Evolutionary conservation across 257 asterid genomes (phyloP).

Genomic region (Salvia splendens): DNA sequence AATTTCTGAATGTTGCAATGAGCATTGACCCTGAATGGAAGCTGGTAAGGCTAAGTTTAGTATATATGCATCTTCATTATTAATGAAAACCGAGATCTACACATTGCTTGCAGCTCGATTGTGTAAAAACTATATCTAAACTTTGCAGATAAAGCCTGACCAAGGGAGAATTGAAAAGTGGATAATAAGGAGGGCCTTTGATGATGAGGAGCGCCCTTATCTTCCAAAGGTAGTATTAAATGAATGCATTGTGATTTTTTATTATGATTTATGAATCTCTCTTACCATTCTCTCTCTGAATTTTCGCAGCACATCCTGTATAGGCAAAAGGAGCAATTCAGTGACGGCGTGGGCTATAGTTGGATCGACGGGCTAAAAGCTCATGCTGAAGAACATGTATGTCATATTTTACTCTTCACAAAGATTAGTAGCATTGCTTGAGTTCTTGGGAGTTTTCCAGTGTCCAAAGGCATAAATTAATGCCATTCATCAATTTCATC

Average conservation of each 20-base stretch:
- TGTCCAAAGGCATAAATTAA: background rate
- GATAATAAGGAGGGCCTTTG: constrained; percentile 91
- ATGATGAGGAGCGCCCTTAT: constrained; percentile 81
- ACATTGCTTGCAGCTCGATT: constrained; percentile 8
- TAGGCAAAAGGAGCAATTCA: constrained; percentile 94
- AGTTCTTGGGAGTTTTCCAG: background rate
- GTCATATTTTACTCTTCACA: constrained; percentile 4
- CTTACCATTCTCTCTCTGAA: constrained; percentile 25
- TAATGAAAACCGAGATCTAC: background rate
- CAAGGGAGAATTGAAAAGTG: constrained; percentile 89
- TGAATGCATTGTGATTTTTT: background rate
- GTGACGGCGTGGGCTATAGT: constrained; percentile 98
- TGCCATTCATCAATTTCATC: background rate
- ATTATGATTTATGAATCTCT: background rate
- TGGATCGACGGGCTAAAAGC: constrained; percentile 99
- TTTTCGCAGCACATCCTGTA: constrained; percentile 83
- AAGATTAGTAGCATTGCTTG: background rate
- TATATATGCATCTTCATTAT: background rate
- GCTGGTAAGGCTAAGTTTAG: constrained; percentile 49
- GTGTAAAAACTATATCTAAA: background rate
- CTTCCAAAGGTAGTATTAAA: constrained; percentile 89
- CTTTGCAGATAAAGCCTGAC: constrained; percentile 67
- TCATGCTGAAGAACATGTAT: constrained; percentile 79
- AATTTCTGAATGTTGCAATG: constrained; percentile 85
- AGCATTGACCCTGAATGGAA: constrained; percentile 89